Evolutionary conservation across 352 stramenopile genomes (phyloP).

Genomic region (Elongisporangium prolatum): DNA sequence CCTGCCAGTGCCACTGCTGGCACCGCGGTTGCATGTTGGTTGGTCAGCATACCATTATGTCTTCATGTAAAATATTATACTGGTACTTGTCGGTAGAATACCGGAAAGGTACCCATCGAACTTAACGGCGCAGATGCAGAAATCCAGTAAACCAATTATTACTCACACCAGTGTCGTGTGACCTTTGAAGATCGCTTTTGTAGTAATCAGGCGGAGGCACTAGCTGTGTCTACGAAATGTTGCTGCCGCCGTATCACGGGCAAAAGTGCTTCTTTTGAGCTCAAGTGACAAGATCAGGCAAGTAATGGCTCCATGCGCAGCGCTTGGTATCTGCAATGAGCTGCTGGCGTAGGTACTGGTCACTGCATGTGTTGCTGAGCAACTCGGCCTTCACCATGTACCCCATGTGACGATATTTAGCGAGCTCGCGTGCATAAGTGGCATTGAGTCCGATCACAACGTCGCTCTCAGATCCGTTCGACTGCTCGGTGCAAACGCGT

Average conservation of each 20-base stretch:
- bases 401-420: conserved; percentile 34
- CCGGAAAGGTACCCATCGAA: no score
- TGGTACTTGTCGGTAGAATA: no score
- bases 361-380: conserved; percentile 40
- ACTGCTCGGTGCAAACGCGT: conserved; percentile 41
- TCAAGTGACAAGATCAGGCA: conserved; percentile 26
- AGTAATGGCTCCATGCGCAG: conserved; percentile 35
- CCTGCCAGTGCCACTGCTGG: no score
- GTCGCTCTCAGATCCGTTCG: conserved; percentile 61
- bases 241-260: conserved; percentile 38
- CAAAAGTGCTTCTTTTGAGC: conserved; percentile 31
- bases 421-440: conserved; percentile 47
- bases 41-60: no score
- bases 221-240: conserved; percentile 32
- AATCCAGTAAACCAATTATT: no score
- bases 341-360: conserved; percentile 26
- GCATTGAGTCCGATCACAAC: conserved; percentile 50
- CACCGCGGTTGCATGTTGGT: no score
- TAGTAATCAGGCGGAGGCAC: no score
- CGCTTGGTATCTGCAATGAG: conserved; percentile 64
- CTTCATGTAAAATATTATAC: no score
- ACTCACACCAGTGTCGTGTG: no score
- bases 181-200: no score
- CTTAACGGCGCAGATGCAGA: no score
- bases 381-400: conserved; percentile 60